Conservation (phyloP, 148 eudicot genomes). For the Vaccinium corymbosum region DNA sequence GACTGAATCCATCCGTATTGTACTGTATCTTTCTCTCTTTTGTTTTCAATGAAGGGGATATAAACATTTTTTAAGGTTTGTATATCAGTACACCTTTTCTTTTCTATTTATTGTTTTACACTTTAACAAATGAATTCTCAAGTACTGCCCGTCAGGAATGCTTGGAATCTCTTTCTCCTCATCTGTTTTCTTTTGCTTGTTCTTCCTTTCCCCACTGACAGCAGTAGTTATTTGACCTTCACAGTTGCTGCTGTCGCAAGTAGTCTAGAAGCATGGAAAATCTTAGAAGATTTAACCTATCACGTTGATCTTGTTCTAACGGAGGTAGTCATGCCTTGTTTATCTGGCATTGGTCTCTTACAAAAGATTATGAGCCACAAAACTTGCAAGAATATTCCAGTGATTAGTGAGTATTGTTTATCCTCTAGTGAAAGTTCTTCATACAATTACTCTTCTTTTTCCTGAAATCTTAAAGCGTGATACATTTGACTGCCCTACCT, state of each 20-base stretch:
- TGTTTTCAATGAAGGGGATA: background rate
- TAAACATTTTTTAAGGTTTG: background rate
- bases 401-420: conserved; percentile 62
- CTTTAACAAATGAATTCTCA: background rate
- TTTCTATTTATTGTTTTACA: background rate
- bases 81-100: background rate
- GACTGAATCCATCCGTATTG: background rate
- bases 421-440: conserved; percentile 3
- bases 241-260: conserved; percentile 63
- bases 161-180: background rate
- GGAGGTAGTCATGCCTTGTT: conserved; percentile 71
- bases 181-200: background rate
- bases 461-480: background rate
- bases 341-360: conserved; percentile 75
- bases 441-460: background rate
- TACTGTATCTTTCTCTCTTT: background rate
- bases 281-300: conserved; percentile 53
- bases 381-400: conserved; percentile 74
- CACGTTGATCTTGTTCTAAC: conserved; percentile 75
- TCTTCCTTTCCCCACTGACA: background rate
- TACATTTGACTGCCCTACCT: conserved; percentile 34
- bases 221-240: conserved; percentile 15
- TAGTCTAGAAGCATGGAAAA: conserved; percentile 61
- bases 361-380: conserved; percentile 71
- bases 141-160: background rate